A percentile compares a stretch with the other conserved stretches of the same genome.
Evolutionary conservation across 192 early-diverging fungal species (phyloP).

Genomic region (Podila clonocystis): DNA sequence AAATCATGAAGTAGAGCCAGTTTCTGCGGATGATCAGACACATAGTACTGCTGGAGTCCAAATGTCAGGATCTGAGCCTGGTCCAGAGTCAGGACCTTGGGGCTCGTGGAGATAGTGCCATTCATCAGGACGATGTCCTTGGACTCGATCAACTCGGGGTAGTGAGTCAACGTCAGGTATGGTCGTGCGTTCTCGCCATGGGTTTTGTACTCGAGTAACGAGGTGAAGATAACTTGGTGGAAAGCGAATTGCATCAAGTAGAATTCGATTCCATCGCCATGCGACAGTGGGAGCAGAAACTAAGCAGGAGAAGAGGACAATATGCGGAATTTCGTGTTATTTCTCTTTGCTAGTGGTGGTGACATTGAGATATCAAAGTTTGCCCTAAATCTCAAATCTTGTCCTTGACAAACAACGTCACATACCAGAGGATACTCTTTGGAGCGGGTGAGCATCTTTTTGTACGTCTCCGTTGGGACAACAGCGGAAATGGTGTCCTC

Average conservation of each 20-base stretch:
- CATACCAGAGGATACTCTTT: conserved; percentile 67
- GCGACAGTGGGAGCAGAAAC: conserved; percentile 90
- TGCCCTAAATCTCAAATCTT: too few species aligned
- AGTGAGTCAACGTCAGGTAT: conserved; percentile 86
- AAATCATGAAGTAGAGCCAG: conserved; percentile 78
- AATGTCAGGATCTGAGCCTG: conserved; percentile 84
- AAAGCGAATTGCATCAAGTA: conserved; percentile 86
- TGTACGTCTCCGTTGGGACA: conserved; percentile 70
- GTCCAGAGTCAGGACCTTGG: conserved; percentile 62
- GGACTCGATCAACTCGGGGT: conserved; percentile 80
- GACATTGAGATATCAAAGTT: neutral
- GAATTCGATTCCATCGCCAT: conserved; percentile 85
- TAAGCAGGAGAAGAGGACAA: conserved; percentile 14
- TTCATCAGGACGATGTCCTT: conserved; percentile 93
- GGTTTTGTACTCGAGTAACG: conserved; percentile 90
- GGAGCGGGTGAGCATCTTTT: conserved; percentile 59
- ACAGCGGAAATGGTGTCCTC: conserved; percentile 68
- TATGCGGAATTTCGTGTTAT: neutral
- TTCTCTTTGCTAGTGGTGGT: neutral
- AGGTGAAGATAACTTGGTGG: conserved; percentile 90
- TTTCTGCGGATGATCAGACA: conserved; percentile 75
- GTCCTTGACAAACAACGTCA: neutral
- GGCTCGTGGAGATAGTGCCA: conserved; percentile 73
- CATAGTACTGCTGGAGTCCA: conserved; percentile 90
- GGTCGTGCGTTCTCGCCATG: conserved; percentile 80